phyloP scores from a whole-genome alignment of 2,329 filamentous ascomycete genomes.

The Stemphylium beticola region DNA sequence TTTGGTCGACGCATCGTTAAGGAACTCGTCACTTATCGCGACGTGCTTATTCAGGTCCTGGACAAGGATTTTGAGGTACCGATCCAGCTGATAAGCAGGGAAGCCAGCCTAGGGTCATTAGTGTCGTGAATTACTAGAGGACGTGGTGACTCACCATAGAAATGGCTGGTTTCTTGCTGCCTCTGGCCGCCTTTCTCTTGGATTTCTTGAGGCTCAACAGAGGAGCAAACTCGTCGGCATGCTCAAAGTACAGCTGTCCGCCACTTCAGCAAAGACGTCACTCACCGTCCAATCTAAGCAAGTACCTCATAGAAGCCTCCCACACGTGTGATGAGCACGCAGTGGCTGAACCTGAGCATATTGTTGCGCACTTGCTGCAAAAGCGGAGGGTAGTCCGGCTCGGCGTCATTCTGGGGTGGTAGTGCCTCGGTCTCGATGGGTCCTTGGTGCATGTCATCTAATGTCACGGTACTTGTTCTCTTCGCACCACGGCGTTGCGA shows the following conservation, averaged over 20 bases:
- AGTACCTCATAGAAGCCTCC: conserved; percentile 88
- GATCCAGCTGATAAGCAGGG: conserved; percentile 88
- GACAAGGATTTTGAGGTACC: conserved; percentile 90
- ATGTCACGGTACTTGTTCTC: conserved; percentile 43
- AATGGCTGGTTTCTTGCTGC: conserved; percentile 67
- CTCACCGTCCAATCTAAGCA: background rate
- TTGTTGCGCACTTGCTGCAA: conserved; percentile 85
- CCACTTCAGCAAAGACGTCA: conserved; percentile 11
- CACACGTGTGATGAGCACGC: conserved; percentile 88
- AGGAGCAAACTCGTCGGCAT: conserved; percentile 87
- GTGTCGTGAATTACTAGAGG: background rate
- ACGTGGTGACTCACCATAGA: conserved; percentile 71
- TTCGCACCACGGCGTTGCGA: conserved; percentile 49
- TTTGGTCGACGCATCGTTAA: conserved; percentile 72
- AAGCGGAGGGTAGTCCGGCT: conserved; percentile 79
- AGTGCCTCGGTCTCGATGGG: conserved; percentile 54
- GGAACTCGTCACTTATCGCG: conserved; percentile 91
- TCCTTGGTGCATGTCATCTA: conserved; percentile 62
- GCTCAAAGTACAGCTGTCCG: conserved; percentile 81
- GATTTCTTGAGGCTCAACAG: conserved; percentile 87
- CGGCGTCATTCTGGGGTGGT: conserved; percentile 52
- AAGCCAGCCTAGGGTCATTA: conserved; percentile 74
- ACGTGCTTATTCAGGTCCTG: conserved; percentile 91
- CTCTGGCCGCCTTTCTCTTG: conserved; percentile 68
- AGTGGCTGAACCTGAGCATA: conserved; percentile 89